These are phyloP conservation scores for Trichoderma breve DNA, from an alignment of 2,329 filamentous ascomycete species.

Conservation along the genomic window DNA sequence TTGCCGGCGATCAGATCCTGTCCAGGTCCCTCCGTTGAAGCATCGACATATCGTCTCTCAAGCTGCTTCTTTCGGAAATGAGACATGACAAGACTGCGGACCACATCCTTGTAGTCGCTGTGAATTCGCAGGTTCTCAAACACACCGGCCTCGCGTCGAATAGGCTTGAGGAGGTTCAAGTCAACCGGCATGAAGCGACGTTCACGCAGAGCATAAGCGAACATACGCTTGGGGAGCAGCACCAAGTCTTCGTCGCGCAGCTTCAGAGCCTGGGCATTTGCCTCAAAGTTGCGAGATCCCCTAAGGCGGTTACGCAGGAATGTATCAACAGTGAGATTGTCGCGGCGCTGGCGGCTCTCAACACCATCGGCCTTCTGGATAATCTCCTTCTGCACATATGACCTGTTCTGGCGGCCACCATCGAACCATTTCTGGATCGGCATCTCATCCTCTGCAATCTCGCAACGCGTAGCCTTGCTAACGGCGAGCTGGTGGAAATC, in stretches of 20 bases:
- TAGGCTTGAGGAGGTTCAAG: slow-evolving; percentile 34
- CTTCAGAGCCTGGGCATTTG: slow-evolving; percentile 31
- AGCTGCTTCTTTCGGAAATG: slow-evolving; percentile 42
- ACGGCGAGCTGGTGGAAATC: slow-evolving; percentile 31
- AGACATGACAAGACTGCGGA: slow-evolving; percentile 40
- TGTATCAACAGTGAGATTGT: slow-evolving; percentile 35
- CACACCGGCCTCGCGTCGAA: slow-evolving; percentile 36
- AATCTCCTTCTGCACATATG: slow-evolving; percentile 36
- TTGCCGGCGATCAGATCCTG: slow-evolving; percentile 47
- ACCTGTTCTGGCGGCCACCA: slow-evolving; percentile 29
- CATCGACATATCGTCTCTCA: slow-evolving; percentile 34
- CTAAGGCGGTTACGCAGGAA: slow-evolving; percentile 38
- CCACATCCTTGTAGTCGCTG: slow-evolving; percentile 42
- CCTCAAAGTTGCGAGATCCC: slow-evolving; percentile 35
- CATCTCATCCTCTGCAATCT: slow-evolving; percentile 36
- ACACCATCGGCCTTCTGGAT: slow-evolving; percentile 38
- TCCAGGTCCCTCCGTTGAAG: slow-evolving; percentile 22
- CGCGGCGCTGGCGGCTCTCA: slow-evolving; percentile 38
- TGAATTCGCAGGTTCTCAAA: slow-evolving; percentile 43
- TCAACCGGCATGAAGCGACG: slow-evolving; percentile 41
- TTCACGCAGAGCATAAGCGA: slow-evolving; percentile 42
- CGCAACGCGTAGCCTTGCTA: slow-evolving; percentile 33
- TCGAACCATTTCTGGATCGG: slow-evolving; percentile 40
- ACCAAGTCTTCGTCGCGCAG: slow-evolving; percentile 32
- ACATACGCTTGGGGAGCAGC: slow-evolving; percentile 42